These are phyloP conservation scores for Poronia punctata DNA, from an alignment of 495 filamentous ascomycete genomes.

Conservation along the genomic window DNA sequence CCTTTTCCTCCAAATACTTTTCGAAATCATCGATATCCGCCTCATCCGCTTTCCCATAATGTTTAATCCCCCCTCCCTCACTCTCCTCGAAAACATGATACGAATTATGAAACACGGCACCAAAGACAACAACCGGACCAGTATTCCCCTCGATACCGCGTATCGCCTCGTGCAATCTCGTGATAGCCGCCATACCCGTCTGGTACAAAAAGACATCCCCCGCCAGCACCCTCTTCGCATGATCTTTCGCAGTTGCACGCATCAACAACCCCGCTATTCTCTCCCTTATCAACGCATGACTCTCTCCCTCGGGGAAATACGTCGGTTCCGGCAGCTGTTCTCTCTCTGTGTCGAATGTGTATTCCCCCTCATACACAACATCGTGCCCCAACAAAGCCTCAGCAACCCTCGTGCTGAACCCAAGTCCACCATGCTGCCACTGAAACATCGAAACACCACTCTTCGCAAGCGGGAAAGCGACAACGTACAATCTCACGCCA, in stretches of 20 bases:
- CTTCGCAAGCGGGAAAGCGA: slow-evolving; percentile 26
- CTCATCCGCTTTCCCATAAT: slow-evolving; percentile 28
- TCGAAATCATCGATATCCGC: slow-evolving; percentile 33
- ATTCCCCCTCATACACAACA: no score
- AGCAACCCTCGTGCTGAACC: slow-evolving; percentile 31
- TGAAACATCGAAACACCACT: slow-evolving; percentile 23
- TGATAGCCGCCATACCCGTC: slow-evolving; percentile 43
- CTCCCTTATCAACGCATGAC: slow-evolving; percentile 23
- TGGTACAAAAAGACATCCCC: slow-evolving; percentile 39
- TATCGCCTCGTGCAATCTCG: slow-evolving; percentile 14
- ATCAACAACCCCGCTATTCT: slow-evolving; percentile 29
- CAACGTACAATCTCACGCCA: slow-evolving; percentile 27
- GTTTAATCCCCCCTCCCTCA: slow-evolving; percentile 24
- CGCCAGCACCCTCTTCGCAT: slow-evolving; percentile 2
- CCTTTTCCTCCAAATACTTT: slow-evolving; percentile 20
- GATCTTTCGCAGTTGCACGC: slow-evolving; percentile 18
- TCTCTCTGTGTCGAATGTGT: no score
- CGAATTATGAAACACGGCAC: slow-evolving; percentile 33
- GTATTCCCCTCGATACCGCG: slow-evolving; percentile 4
- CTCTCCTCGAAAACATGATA: slow-evolving; percentile 25
- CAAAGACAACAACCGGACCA: slow-evolving; percentile 24
- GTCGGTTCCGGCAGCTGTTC: slow-evolving; percentile 10
- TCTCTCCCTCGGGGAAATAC: slow-evolving; percentile 17
- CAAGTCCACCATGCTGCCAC: slow-evolving; percentile 35
- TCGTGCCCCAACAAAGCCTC: slow-evolving; percentile 28